Conservation (phyloP, 2,329 filamentous ascomycete genomes). For the Exophiala sp. region DNA sequence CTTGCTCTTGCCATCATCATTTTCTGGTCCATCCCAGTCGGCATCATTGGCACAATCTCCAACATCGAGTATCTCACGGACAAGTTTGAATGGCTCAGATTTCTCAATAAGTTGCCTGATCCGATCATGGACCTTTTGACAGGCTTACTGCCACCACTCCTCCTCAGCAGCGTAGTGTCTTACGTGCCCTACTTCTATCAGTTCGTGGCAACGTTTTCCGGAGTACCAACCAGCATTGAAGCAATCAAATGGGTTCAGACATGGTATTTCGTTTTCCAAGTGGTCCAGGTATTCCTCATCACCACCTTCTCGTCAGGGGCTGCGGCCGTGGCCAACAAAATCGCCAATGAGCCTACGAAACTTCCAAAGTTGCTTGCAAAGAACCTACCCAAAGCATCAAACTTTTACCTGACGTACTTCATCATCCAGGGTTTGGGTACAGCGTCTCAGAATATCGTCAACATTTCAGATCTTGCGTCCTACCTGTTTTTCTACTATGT, state of each 20-base stretch:
- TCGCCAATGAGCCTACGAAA: slow-evolving; percentile 61
- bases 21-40: slow-evolving; percentile 78
- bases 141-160: slow-evolving; percentile 75
- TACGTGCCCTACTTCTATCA: slow-evolving; percentile 83
- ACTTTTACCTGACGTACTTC: slow-evolving; percentile 95
- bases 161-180: slow-evolving; percentile 74
- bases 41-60: slow-evolving; percentile 79
- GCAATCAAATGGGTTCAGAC: slow-evolving; percentile 89
- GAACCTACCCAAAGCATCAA: slow-evolving; percentile 80
- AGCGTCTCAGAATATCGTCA: slow-evolving; percentile 47
- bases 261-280: slow-evolving; percentile 69
- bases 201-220: slow-evolving; percentile 73
- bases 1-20: slow-evolving; percentile 69
- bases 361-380: slow-evolving; percentile 65
- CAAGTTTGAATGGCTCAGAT: slow-evolving; percentile 61
- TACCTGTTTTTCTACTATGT: slow-evolving; percentile 26
- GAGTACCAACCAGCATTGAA: slow-evolving; percentile 72
- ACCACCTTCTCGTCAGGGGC: slow-evolving; percentile 74
- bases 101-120: slow-evolving; percentile 68
- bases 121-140: slow-evolving; percentile 74
- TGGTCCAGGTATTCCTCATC: slow-evolving; percentile 87
- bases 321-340: slow-evolving; percentile 63
- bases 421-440: slow-evolving; percentile 75
- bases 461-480: slow-evolving; percentile 53
- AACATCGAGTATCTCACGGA: slow-evolving; percentile 68